Evolutionary conservation across 2,329 filamentous ascomycete species (phyloP).

Genomic region (Xylariaceae sp.): DNA sequence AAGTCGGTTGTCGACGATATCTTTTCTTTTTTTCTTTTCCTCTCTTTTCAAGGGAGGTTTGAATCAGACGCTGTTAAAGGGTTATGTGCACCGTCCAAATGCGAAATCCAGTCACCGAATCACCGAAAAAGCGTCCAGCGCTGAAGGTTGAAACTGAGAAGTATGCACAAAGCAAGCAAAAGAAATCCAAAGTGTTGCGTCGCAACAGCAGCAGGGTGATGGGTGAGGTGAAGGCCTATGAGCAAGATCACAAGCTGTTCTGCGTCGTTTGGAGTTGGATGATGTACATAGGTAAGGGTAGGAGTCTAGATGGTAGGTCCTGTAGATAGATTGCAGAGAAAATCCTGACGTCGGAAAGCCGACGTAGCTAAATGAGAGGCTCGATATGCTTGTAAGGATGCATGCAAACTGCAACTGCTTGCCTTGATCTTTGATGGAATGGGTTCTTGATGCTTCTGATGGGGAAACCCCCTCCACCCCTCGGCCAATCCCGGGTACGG

Average conservation of each 20-base stretch:
- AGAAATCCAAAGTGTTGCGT: not conserved
- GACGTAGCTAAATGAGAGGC: no score
- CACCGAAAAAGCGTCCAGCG: not conserved
- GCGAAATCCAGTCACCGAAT: not conserved
- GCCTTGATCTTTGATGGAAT: no score
- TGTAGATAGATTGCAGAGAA: not conserved
- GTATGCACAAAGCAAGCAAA: not conserved
- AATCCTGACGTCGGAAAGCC: constrained; percentile 21
- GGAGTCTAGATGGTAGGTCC: not conserved
- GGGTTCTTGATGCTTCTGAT: no score
- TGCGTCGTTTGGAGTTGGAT: not conserved
- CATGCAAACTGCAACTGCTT: no score
- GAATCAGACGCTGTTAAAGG: no score
- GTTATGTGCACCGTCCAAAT: not conserved
- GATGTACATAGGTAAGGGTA: not conserved
- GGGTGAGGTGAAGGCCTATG: not conserved
- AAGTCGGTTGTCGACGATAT: no score
- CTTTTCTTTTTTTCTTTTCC: no score
- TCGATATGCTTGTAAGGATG: no score
- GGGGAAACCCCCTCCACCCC: no score
- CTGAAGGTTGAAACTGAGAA: not conserved
- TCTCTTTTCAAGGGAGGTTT: no score
- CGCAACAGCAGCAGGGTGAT: not conserved
- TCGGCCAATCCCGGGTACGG: constrained; percentile 40
- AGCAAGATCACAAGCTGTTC: not conserved